Evolutionary conservation across 192 early-diverging fungal genomes (phyloP).

Genomic region (Rhizophagus clarus): DNA sequence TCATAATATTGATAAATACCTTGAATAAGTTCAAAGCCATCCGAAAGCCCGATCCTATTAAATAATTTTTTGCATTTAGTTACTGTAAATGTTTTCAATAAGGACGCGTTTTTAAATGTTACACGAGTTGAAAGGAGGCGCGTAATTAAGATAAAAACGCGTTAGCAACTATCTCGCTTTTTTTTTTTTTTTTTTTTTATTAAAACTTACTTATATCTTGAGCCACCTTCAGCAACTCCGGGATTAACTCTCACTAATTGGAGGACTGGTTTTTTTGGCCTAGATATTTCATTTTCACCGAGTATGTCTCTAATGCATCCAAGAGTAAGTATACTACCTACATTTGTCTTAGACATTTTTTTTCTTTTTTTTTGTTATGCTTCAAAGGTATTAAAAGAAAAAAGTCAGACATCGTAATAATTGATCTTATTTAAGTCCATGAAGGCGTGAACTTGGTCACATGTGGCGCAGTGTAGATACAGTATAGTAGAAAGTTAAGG

Average conservation of each 20-base stretch:
- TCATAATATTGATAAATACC: not conserved
- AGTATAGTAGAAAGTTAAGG: too few relatives aligned
- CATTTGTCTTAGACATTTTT: not conserved
- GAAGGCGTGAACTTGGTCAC: too few relatives aligned
- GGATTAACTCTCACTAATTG: not conserved
- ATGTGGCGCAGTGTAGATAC: too few relatives aligned
- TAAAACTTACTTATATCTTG: not conserved
- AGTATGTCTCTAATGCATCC: not conserved
- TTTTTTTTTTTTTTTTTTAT: too few relatives aligned
- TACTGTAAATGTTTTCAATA: not conserved
- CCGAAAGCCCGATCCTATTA: slow-evolving; percentile 1
- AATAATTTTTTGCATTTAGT: not conserved
- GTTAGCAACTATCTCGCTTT: not conserved
- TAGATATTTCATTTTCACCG: not conserved
- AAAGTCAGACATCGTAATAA: too few relatives aligned
- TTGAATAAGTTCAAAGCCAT: not conserved
- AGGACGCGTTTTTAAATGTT: not conserved
- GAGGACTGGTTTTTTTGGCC: not conserved
- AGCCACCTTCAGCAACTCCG: not conserved
- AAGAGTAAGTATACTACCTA: not conserved
- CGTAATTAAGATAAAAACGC: not conserved
- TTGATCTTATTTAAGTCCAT: too few relatives aligned
- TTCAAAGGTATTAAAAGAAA: too few relatives aligned
- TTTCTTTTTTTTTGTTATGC: not conserved
- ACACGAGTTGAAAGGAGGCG: not conserved